Percentiles rank a stretch among this genome's conserved stretches.
These are phyloP conservation scores for Plantago coronopus DNA, from an alignment of 305 asterid genomes.

Conservation along the genomic window DNA sequence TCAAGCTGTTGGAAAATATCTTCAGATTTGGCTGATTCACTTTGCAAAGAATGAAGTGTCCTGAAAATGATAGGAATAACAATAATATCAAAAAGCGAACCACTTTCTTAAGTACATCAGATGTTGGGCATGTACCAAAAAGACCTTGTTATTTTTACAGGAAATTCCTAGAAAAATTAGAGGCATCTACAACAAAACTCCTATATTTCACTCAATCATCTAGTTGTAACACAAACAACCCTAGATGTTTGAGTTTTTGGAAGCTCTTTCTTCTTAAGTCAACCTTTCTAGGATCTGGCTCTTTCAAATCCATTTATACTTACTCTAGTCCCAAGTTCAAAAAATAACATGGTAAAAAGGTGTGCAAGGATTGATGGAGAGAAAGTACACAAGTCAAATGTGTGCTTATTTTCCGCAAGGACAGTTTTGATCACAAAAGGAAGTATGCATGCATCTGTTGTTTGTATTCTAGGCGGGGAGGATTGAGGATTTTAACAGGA, in stretches of 20 bases:
- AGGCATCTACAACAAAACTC: slow-evolving; percentile 1
- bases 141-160: background rate
- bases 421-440: too few relatives aligned
- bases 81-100: slow-evolving; percentile 17
- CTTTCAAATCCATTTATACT: background rate
- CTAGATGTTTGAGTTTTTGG: background rate
- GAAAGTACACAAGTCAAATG: too few relatives aligned
- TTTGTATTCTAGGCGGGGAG: too few relatives aligned
- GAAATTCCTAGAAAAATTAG: background rate
- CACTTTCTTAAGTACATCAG: slow-evolving; percentile 20
- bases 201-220: background rate
- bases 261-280: background rate
- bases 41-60: slow-evolving; percentile 73
- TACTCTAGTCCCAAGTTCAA: background rate
- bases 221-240: background rate
- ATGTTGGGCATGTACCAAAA: slow-evolving; percentile 6
- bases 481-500: too few relatives aligned
- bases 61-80: slow-evolving; percentile 41
- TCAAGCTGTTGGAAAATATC: slow-evolving; percentile 73
- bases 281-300: background rate
- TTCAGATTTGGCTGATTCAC: slow-evolving; percentile 74
- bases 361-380: too few relatives aligned
- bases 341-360: background rate
- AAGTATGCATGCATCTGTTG: too few relatives aligned
- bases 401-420: too few relatives aligned